Conservation (phyloP, 2,329 filamentous ascomycete genomes). For the Tolypocladium ovalisporum region DNA sequence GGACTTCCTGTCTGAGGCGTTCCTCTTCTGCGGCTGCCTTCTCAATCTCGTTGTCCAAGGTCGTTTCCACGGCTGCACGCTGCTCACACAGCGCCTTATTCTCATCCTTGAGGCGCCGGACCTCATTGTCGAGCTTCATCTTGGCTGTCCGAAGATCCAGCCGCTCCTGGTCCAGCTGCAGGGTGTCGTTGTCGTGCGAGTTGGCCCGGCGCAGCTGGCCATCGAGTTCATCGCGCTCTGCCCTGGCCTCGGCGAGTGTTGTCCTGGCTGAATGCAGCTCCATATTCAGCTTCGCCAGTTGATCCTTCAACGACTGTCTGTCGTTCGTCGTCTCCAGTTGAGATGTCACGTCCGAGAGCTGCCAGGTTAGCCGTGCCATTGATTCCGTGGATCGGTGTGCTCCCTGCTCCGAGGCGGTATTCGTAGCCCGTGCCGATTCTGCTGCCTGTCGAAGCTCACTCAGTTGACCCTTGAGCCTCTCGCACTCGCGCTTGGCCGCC, state of each 20-base stretch:
- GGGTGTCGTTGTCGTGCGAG: slow-evolving; percentile 46
- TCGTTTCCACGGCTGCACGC: slow-evolving; percentile 47
- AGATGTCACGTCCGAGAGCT: slow-evolving; percentile 45
- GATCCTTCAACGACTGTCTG: slow-evolving; percentile 52
- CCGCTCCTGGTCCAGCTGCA: slow-evolving; percentile 56
- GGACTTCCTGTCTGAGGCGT: slow-evolving; percentile 44
- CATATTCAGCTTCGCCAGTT: slow-evolving; percentile 45
- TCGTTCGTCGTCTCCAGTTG: slow-evolving; percentile 50
- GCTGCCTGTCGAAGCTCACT: slow-evolving; percentile 12
- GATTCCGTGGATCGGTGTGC: slow-evolving; percentile 27
- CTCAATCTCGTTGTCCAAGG: slow-evolving; percentile 55
- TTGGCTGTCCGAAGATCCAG: slow-evolving; percentile 58
- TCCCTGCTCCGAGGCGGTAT: slow-evolving; percentile 18
- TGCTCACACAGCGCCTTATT: slow-evolving; percentile 45
- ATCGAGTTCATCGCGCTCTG: slow-evolving; percentile 57
- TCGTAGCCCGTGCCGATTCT: slow-evolving; percentile 17
- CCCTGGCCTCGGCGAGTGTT: slow-evolving; percentile 46
- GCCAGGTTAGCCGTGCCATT: slow-evolving; percentile 41
- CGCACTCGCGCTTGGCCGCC: slow-evolving; percentile 14
- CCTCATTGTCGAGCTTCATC: slow-evolving; percentile 55
- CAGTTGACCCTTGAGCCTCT: slow-evolving; percentile 26
- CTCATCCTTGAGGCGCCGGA: slow-evolving; percentile 54
- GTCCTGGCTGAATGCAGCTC: slow-evolving; percentile 49
- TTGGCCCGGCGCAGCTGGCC: slow-evolving; percentile 44
- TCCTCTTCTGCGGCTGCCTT: slow-evolving; percentile 56